Conservation (phyloP, 2,329 filamentous ascomycete genomes). For the Penicillium sp. region DNA sequence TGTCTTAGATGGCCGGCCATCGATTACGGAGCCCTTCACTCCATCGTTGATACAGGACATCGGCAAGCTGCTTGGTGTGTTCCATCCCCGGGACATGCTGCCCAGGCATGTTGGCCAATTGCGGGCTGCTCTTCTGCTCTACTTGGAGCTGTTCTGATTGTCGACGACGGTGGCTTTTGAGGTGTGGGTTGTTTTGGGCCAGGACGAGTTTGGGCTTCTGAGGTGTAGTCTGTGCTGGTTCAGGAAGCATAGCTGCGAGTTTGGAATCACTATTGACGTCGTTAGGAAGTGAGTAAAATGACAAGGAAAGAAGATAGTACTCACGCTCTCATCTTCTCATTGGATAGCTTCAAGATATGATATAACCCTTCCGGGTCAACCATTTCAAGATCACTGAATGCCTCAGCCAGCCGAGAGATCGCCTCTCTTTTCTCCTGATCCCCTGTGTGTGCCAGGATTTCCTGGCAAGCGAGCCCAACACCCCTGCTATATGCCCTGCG, state of each 20-base stretch:
- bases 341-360: constrained; percentile 72
- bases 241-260: constrained; percentile 36
- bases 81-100: constrained; percentile 73
- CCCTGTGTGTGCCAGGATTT: constrained; percentile 76
- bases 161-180: constrained; percentile 71
- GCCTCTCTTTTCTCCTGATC: constrained; percentile 73
- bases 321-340: constrained; percentile 62
- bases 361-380: constrained; percentile 88
- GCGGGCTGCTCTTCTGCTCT: constrained; percentile 35
- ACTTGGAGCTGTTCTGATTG: constrained; percentile 44
- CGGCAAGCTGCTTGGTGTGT: constrained; percentile 81
- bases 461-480: constrained; percentile 76
- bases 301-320: constrained; percentile 13
- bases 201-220: constrained; percentile 65
- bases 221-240: constrained; percentile 38
- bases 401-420: constrained; percentile 76
- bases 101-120: constrained; percentile 50
- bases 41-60: constrained; percentile 90
- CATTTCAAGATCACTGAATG: constrained; percentile 77
- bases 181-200: constrained; percentile 77
- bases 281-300: neutral
- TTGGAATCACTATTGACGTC: constrained; percentile 30
- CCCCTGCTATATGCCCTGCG: constrained; percentile 76
- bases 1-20: constrained; percentile 49
- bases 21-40: constrained; percentile 72